A percentile compares a stretch with the other conserved stretches of the same genome.
These are phyloP conservation scores for Chlamydomonas incerta DNA, from an alignment of 139 green algal species.

Conservation along the genomic window DNA sequence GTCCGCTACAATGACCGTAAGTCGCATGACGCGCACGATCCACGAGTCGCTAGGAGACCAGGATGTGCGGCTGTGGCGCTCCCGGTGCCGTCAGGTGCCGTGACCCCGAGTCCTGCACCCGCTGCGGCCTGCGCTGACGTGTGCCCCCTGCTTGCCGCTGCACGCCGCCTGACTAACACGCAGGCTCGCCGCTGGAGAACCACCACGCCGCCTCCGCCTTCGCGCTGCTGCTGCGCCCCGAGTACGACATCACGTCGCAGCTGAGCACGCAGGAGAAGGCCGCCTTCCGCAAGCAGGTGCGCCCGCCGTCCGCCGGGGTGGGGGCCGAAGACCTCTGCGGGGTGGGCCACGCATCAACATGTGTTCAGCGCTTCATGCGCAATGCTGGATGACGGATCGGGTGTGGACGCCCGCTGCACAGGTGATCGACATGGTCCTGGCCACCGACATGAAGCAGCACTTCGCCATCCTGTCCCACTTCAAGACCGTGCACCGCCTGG, in stretches of 20 bases:
- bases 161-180: too few relatives aligned
- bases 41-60: too few relatives aligned
- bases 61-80: too few relatives aligned
- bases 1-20: conserved; percentile 74
- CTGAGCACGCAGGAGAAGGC: not conserved
- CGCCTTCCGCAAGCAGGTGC: conserved; percentile 3
- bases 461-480: conserved; percentile 61
- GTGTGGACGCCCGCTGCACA: not conserved
- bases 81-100: too few relatives aligned
- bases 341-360: too few relatives aligned
- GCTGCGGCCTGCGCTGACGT: too few relatives aligned
- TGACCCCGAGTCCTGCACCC: too few relatives aligned
- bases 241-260: not conserved
- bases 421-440: conserved; percentile 59
- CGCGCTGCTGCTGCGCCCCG: conserved; percentile 28
- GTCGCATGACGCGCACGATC: too few relatives aligned
- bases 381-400: too few relatives aligned
- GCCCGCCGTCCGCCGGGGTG: not conserved
- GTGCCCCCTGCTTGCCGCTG: too few relatives aligned
- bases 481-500: conserved; percentile 54
- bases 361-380: too few relatives aligned
- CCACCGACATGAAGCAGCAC: conserved; percentile 69
- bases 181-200: conserved; percentile 62
- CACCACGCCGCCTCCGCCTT: conserved; percentile 59
- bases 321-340: too few relatives aligned